These are phyloP conservation scores for Quercus ilex DNA, from an alignment of 306 rosid genomes.

Conservation along the genomic window DNA sequence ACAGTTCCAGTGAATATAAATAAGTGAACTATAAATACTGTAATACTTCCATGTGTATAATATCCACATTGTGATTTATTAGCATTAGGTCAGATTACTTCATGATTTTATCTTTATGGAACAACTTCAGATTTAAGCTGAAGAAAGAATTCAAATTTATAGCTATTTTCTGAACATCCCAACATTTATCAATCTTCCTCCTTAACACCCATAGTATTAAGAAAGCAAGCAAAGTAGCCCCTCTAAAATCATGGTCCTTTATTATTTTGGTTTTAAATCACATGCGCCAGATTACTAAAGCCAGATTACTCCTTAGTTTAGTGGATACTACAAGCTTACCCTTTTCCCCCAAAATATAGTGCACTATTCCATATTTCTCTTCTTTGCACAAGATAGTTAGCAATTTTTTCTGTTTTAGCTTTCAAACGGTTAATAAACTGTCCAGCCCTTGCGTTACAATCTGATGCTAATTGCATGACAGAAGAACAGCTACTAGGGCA, in stretches of 20 bases:
- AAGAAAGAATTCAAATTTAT: neutral
- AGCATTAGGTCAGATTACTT: neutral
- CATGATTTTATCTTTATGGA: neutral
- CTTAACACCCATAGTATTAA: no score
- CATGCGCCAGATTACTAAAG: neutral
- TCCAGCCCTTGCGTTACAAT: neutral
- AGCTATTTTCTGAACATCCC: neutral
- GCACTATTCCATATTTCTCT: neutral
- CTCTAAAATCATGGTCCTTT: neutral
- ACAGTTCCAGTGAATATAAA: neutral
- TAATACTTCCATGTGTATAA: neutral
- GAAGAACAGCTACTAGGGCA: neutral
- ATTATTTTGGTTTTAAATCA: neutral
- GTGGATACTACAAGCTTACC: neutral
- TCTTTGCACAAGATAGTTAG: neutral
- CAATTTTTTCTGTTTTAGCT: neutral
- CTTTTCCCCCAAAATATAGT: neutral
- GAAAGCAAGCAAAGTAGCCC: no score
- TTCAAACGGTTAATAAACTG: neutral
- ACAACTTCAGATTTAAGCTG: neutral
- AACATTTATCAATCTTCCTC: no score
- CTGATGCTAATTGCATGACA: neutral
- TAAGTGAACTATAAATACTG: conserved; percentile 4
- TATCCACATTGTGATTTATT: neutral
- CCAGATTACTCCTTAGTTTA: neutral